Conservation (phyloP, 352 stramenopile species). For the Plasmopara halstedii region DNA sequence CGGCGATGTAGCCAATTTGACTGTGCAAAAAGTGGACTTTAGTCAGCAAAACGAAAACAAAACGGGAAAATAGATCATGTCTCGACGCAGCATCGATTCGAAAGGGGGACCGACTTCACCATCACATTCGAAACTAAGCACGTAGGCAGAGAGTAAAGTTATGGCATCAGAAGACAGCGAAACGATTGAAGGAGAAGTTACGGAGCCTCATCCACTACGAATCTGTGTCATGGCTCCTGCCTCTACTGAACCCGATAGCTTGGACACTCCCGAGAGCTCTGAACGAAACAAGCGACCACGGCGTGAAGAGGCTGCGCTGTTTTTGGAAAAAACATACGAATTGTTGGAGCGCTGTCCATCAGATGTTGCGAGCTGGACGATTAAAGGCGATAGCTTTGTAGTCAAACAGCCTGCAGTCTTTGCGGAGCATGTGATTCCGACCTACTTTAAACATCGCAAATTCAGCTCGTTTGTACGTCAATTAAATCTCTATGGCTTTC, state of each 20-base stretch:
- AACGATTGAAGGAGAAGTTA: constrained; percentile 6
- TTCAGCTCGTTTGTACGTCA: constrained; percentile 91
- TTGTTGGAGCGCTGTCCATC: constrained; percentile 78
- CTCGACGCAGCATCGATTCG: constrained; percentile 8
- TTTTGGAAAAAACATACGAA: constrained; percentile 88
- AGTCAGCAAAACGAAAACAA: constrained; percentile 7
- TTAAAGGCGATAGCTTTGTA: constrained; percentile 76
- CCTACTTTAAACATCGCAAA: constrained; percentile 91
- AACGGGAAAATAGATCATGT: constrained; percentile 22
- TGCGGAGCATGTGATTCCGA: constrained; percentile 79
- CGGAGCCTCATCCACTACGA: constrained; percentile 19
- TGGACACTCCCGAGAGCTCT: constrained; percentile 5
- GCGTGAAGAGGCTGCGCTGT: constrained; percentile 50
- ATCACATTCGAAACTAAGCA: constrained; percentile 16
- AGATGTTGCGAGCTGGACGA: constrained; percentile 70
- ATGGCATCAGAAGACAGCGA: constrained; percentile 16
- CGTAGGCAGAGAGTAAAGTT: background rate
- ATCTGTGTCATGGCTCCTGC: constrained; percentile 27
- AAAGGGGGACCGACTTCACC: background rate
- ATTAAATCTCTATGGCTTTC: constrained; percentile 89
- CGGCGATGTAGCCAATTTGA: constrained; percentile 7
- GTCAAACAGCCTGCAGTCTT: constrained; percentile 85
- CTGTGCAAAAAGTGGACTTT: constrained; percentile 1
- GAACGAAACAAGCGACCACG: constrained; percentile 21
- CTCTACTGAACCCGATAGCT: constrained; percentile 20